Conservation (phyloP, 2,329 filamentous ascomycete genomes). For the Plenodomus biglobosus region DNA sequence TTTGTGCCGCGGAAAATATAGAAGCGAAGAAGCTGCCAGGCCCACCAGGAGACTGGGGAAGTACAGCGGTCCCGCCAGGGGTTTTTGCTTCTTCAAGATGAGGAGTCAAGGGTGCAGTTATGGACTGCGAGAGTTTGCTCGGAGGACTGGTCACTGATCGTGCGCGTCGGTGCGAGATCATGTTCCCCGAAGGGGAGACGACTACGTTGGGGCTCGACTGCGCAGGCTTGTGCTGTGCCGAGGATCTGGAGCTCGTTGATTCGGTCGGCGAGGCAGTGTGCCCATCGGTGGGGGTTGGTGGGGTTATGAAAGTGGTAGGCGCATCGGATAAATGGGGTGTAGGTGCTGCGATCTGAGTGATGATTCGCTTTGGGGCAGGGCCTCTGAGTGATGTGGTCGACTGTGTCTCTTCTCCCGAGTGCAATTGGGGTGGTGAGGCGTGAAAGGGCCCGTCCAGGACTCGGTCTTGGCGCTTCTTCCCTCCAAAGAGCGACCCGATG, state of each 20-base stretch:
- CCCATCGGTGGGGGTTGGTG: conserved; percentile 61
- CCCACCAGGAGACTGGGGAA: conserved; percentile 50
- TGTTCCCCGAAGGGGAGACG: conserved; percentile 65
- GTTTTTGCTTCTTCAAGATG: conserved; percentile 70
- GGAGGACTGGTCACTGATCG: conserved; percentile 63
- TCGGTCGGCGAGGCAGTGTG: conserved; percentile 40
- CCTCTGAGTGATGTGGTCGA: conserved; percentile 30
- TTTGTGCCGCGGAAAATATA: conserved; percentile 90
- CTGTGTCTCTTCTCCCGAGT: conserved; percentile 35
- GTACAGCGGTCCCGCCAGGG: conserved; percentile 56
- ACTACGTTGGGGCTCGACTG: conserved; percentile 55
- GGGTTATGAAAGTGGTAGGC: conserved; percentile 63
- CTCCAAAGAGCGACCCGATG: conserved; percentile 49
- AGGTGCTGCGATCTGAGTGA: conserved; percentile 46
- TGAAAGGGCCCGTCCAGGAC: conserved; percentile 32
- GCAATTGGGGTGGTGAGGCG: conserved; percentile 35
- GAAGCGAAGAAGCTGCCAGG: conserved; percentile 79
- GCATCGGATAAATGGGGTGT: conserved; percentile 47
- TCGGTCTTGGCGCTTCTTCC: conserved; percentile 37
- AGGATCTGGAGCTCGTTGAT: conserved; percentile 27
- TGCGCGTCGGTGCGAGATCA: conserved; percentile 70
- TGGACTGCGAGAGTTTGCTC: conserved; percentile 82
- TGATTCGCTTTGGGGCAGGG: conserved; percentile 36
- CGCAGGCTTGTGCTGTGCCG: conserved; percentile 32
- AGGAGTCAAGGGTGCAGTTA: conserved; percentile 68